Base-by-base conservation (phyloP, 2,329 filamentous ascomycete genomes). In the Periconia sp. region DNA sequence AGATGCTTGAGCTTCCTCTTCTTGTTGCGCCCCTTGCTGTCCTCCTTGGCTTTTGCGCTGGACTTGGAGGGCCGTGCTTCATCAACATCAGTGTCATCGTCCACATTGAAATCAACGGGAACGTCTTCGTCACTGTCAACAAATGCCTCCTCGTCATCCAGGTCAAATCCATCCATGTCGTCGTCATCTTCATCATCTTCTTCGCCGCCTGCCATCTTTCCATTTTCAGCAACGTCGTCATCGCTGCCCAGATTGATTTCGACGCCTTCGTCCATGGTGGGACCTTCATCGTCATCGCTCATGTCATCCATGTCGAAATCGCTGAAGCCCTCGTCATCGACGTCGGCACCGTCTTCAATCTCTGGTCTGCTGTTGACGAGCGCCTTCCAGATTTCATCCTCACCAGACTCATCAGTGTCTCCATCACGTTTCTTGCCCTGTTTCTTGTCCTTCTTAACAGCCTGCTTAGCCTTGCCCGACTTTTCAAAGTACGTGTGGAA, bases 401-500 rank as follows among this genome's bases (percentile, higher is more conserved):
- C 89, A 50, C 83, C 79, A 17, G 81, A 83, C 52, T 87, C 86
- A 1, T 71, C 73, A 50, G 74, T 72, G 46, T 70, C 65, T 54
- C 68, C 69, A 5, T 68, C 78, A 18, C 76, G 70, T 51, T 74
- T 75, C 46, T 73, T 73, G 40, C 65, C 72, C 47, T 78, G 78
- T 65, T 81, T 83, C 60, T 81, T 79, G 47, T 78, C 76, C 71
- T 84, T 82, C 75, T 83, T 83, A 63, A 81, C 81, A 64, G 80
- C 82, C 56, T 72, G 72, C 66, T 82, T 81, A 62, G 79, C 76
- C 59, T 80, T 81, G 46, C 80, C 83, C 11, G 79, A 76, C 69
- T 88, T 83, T 52, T 85, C 87, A 76, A 99, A 99, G 83, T 99
- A 99, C 61, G 91, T 87, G 74, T 99, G 94, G 84, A 99, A 99